Conservation (phyloP, 108 stramenopile genomes). For the Mediolabrus comicus region DNA sequence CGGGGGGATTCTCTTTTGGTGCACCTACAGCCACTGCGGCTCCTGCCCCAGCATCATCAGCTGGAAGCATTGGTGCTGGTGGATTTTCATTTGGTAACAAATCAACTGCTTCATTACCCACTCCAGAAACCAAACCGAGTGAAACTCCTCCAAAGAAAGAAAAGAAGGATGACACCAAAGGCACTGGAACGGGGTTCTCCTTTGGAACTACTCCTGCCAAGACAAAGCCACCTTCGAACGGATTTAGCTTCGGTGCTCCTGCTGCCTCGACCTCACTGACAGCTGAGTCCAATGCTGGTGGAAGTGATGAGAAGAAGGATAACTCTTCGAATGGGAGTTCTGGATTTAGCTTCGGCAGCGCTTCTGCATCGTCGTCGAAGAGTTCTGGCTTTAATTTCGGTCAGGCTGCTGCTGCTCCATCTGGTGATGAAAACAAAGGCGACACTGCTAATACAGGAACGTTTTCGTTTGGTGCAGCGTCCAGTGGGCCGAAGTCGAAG, state of each 20-base stretch:
- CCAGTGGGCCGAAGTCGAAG: background rate
- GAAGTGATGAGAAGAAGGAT: constrained; percentile 8
- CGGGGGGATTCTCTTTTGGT: constrained; percentile 23
- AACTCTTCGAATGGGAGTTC: constrained; percentile 5
- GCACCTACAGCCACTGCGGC: background rate
- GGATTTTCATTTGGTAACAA: constrained; percentile 19
- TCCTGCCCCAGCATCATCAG: background rate
- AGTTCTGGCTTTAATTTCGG: background rate
- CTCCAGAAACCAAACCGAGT: background rate
- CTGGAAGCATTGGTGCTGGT: background rate
- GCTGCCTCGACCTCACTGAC: background rate
- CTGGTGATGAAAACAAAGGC: background rate
- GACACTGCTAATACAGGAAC: background rate
- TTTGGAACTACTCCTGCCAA: constrained; percentile 2
- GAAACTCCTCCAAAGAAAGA: constrained; percentile 16
- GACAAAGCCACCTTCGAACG: constrained; percentile 1
- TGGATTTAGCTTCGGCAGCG: constrained; percentile 13
- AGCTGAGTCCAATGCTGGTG: background rate
- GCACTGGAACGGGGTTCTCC: background rate
- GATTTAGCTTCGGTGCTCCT: constrained; percentile 11
- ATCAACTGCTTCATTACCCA: background rate
- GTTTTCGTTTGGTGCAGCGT: background rate
- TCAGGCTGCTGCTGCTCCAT: background rate
- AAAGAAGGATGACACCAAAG: background rate
- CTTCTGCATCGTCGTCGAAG: constrained; percentile 1